A percentile compares a stretch with the other conserved stretches of the same genome.
These are phyloP conservation scores for Cyclotella sp. DNA, from an alignment of 108 stramenopile genomes.

Conservation along the genomic window DNA sequence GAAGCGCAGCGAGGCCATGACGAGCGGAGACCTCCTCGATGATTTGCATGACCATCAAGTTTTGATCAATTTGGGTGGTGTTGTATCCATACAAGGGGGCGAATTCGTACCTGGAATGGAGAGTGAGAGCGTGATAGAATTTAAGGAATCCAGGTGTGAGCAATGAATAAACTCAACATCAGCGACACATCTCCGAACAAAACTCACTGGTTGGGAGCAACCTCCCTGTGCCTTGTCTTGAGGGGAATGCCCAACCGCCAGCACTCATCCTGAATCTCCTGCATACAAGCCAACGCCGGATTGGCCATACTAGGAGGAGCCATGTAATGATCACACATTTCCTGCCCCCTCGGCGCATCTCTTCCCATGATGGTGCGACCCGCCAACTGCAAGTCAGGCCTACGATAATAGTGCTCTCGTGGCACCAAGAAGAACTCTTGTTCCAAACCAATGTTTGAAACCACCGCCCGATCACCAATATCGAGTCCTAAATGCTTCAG, in stretches of 20 bases:
- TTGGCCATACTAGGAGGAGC: constrained; percentile 82
- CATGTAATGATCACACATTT: constrained; percentile 97
- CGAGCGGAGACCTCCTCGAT: constrained; percentile 92
- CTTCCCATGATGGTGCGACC: constrained; percentile 95
- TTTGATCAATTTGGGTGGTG: constrained; percentile 94
- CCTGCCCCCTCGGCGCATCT: constrained; percentile 93
- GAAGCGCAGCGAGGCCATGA: constrained; percentile 92
- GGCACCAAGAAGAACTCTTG: constrained; percentile 97
- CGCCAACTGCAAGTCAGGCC: constrained; percentile 92
- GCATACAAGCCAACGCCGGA: constrained; percentile 90
- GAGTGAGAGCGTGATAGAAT: neutral
- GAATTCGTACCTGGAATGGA: constrained; percentile 74
- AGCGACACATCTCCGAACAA: neutral
- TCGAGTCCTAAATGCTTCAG: constrained; percentile 82
- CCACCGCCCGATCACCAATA: constrained; percentile 57
- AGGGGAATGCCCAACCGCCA: constrained; percentile 89
- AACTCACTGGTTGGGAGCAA: constrained; percentile 89
- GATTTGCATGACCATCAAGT: constrained; percentile 96
- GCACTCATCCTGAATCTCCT: constrained; percentile 94
- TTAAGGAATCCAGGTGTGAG: neutral
- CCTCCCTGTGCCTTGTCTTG: constrained; percentile 95
- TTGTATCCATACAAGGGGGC: constrained; percentile 90
- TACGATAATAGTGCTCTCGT: constrained; percentile 89
- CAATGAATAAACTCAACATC: neutral
- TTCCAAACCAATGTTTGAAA: constrained; percentile 94